Evolutionary conservation across 768 basidiomycete species (phyloP), one percentile per base, ranked within the genome.

Genomic region (Mycena latifolia): DNA sequence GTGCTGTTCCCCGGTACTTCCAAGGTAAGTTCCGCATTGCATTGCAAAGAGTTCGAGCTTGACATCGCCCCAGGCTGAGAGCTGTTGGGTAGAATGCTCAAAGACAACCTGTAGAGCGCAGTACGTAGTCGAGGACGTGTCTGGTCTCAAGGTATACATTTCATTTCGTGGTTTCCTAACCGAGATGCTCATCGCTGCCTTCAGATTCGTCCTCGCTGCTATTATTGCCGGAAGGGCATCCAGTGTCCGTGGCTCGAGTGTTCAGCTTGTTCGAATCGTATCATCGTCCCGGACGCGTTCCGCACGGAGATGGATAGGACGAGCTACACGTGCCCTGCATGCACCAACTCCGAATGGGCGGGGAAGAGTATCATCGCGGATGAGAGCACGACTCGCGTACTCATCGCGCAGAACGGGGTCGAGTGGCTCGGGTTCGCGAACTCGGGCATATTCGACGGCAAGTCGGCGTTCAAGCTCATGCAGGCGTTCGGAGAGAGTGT

Each of bases 381-480:
- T 31, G 71, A 71, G 25, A 71, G 69, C 8, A 73, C 72, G 0
- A 37, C 55, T 8, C 66, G 68, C 7, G 55, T 51, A 3, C 65
- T 76, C 15, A 64, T 58, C 55, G 33, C 39, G 4, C 63, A 75
- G 47, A 76, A 76, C 50, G 71, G 72, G 24, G 59, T 70, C 29
- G 62, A 11, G 5, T 76, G 74, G 75, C 69, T 76, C 18, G 75
- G 74, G 14, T 68, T 73, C 31, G 24, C 66, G 5, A 10, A n/a
- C 27, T 31, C 31, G 9, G 63, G 65, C 24, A 31, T 72, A 3
- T 71, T 76, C 22, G 52, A 54, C 33, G 71, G 71, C 25, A 71
- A 72, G 31, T 74, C 75, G 17, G 72, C 74, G 3, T 76, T 76
- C 72, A 76, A 76, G 69, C 62, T 76, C 28, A 70, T 74, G 62